Percentiles rank a stretch among this genome's conserved stretches.
Conservation (phyloP, 2,329 filamentous ascomycete genomes). For the Colletotrichum shisoi region DNA sequence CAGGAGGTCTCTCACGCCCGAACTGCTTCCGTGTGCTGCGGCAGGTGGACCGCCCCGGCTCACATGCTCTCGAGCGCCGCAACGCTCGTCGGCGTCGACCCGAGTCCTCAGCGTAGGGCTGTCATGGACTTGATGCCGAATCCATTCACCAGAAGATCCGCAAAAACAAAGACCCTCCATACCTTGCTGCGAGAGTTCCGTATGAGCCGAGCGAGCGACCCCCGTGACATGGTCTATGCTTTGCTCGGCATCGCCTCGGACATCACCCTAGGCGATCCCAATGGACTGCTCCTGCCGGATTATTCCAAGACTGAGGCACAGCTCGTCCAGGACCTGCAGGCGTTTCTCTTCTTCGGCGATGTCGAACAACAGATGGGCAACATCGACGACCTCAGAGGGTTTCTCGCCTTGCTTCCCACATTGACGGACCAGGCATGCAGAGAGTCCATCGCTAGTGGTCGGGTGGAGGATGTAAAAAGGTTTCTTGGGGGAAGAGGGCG, state of each 20-base stretch:
- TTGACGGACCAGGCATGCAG: background rate
- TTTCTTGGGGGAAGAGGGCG: background rate
- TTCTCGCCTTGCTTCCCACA: background rate
- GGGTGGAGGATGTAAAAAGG: background rate
- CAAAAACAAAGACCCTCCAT: background rate
- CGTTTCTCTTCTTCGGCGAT: background rate
- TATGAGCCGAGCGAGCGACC: conserved; percentile 3
- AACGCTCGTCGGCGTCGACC: background rate
- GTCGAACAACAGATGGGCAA: background rate
- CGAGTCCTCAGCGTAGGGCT: background rate
- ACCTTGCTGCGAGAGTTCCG: background rate
- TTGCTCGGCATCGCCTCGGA: conserved; percentile 12
- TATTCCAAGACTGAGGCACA: conserved; percentile 3
- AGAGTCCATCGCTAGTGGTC: background rate
- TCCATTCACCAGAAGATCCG: background rate
- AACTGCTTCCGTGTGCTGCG: background rate
- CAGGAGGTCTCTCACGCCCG: conserved; percentile 15
- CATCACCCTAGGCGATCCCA: background rate
- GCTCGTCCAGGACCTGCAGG: background rate
- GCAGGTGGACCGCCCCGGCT: background rate
- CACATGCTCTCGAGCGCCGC: background rate
- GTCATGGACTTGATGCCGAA: conserved; percentile 10
- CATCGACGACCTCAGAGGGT: background rate
- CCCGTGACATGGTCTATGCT: conserved; percentile 13
- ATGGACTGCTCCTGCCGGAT: background rate